phyloP scores from a whole-genome alignment of 148 eudicot genomes.

The Polygonum aviculare region DNA sequence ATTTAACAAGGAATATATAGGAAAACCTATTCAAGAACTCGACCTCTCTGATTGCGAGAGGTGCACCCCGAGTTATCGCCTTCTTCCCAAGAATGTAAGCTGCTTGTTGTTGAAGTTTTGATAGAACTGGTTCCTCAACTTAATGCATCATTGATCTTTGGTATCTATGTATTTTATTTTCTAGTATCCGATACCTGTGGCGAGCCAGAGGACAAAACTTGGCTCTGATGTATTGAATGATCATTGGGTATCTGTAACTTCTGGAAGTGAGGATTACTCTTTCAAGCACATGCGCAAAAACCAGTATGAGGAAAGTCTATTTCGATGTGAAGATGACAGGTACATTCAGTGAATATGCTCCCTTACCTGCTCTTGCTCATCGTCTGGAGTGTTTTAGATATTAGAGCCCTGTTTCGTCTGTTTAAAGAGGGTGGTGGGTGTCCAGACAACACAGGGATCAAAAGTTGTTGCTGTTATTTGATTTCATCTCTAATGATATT shows the following conservation, averaged over 20 bases:
- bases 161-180: not conserved
- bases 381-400: not conserved
- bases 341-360: conserved; percentile 12
- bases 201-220: conserved; percentile 83
- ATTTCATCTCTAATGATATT: not conserved
- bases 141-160: not conserved
- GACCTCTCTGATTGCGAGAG: conserved; percentile 83
- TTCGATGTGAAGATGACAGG: conserved; percentile 99
- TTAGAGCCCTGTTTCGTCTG: not conserved
- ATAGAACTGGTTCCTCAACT: conserved; percentile 13
- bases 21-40: conserved; percentile 56
- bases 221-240: conserved; percentile 89
- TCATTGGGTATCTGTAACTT: conserved; percentile 94
- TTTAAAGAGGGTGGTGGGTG: not conserved
- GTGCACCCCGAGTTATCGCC: conserved; percentile 94
- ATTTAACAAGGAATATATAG: conserved; percentile 8
- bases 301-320: conserved; percentile 95
- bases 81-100: conserved; percentile 83
- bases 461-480: not conserved
- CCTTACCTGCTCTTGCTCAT: conserved; percentile 2
- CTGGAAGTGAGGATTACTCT: conserved; percentile 97
- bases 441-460: not conserved
- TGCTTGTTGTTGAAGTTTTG: not conserved
- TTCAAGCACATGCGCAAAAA: conserved; percentile 98
- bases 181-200: conserved; percentile 88